Base-by-base conservation (phyloP, 1,284 basidiomycete genomes). In the Coniferiporia sulphurascens region DNA sequence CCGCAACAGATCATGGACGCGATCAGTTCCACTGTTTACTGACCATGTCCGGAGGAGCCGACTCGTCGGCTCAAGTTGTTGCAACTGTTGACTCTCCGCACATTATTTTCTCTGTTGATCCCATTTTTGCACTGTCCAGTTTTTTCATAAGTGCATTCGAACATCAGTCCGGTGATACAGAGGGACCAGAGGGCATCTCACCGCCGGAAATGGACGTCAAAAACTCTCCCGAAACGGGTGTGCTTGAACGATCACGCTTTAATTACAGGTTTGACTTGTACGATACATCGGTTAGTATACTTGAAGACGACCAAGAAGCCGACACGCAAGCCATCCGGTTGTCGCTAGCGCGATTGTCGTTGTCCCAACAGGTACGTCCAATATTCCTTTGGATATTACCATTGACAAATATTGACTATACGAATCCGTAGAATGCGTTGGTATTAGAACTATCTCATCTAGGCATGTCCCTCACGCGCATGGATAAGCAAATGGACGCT, bases 1-100 rank as follows among this genome's bases (percentile, higher is more conserved):
- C 97, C 0, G 88, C 93, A 12, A 89, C 93, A 34, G 81, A 87
- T 62, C 93, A 98, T 69, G 85, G 91, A 64, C 85, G 94, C 34
- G 94, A 98, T 66, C 97, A 96, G 67, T 90, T 99, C 69, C 98
- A 98, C 91, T 73, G 98, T 49, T 82, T 95, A 59, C 98, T 93
- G 71, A 91, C 93, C 3, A 83, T 82, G 65, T 82, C 93, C 6
- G 84, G 83, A 22, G 83, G 85, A 1, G 56, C 69, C 3, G 79
- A 84, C 53, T 72, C 75, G 21, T 79, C 86, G 36, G 79, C 90
- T 5, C 76, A 94, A 44, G 90, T 87, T 3, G 83, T 99, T 61
- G 76, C 97, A 43, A 95, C 94, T 0, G 79, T 99, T 41, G 97
- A 99, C 71, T 94, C 91, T 35, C 97, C 97, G 4, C 87, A 92